phyloP scores from a whole-genome alignment of 1,284 basidiomycete species.

The Rhodotorula glutinis region DNA sequence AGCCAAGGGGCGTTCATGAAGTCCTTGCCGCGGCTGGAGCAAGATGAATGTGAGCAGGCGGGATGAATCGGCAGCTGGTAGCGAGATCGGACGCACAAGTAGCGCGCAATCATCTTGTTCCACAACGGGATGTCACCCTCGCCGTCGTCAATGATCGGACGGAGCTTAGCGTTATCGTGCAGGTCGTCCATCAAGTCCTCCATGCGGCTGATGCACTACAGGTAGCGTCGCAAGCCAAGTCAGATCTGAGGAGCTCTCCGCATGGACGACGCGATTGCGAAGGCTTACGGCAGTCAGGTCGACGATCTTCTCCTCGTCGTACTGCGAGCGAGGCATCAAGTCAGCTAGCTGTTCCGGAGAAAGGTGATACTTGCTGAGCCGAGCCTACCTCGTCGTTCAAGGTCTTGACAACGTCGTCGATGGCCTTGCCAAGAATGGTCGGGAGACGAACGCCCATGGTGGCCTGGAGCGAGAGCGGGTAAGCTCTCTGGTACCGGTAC shows the following conservation, averaged over 20 bases:
- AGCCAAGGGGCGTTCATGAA: conserved; percentile 95
- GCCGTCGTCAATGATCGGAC: conserved; percentile 86
- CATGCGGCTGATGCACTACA: conserved; percentile 63
- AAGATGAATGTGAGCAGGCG: too few relatives aligned
- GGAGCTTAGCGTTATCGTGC: conserved; percentile 51
- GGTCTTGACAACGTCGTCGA: conserved; percentile 86
- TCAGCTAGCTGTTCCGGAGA: background rate
- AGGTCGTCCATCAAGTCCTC: conserved; percentile 51
- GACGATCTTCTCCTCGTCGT: conserved; percentile 75
- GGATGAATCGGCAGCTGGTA: too few relatives aligned
- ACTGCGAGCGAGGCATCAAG: conserved; percentile 48
- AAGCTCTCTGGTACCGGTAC: background rate
- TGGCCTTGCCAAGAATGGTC: conserved; percentile 73
- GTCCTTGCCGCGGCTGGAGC: conserved; percentile 76
- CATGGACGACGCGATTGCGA: background rate
- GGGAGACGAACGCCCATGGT: conserved; percentile 41
- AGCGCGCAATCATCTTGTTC: conserved; percentile 74
- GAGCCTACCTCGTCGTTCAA: conserved; percentile 64
- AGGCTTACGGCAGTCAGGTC: conserved; percentile 66
- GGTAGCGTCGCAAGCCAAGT: too few relatives aligned
- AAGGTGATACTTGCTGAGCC: too few relatives aligned
- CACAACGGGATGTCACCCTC: conserved; percentile 92
- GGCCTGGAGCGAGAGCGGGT: conserved; percentile 21
- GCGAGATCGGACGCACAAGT: conserved; percentile 55
- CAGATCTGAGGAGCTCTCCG: background rate